Evolutionary conservation across 768 basidiomycete species (phyloP).

Genomic region (Termitomyces sp.): DNA sequence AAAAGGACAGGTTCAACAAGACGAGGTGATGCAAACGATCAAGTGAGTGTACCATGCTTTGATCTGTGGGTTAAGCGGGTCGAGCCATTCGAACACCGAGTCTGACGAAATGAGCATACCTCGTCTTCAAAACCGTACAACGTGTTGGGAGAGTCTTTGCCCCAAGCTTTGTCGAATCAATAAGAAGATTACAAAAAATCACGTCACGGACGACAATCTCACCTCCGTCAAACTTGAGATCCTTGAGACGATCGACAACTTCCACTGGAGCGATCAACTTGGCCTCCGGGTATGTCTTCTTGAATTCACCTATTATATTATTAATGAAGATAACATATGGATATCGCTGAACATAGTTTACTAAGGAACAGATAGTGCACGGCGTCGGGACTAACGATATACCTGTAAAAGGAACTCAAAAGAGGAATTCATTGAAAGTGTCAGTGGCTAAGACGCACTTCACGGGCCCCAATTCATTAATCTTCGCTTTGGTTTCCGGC

Average conservation of each 20-base stretch:
- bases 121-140: constrained; percentile 73
- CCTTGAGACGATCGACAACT: constrained; percentile 44
- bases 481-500: constrained; percentile 53
- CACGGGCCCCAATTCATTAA: constrained; percentile 63
- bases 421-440: constrained; percentile 1
- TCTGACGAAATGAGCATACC: constrained; percentile 13
- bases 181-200: neutral
- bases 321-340: neutral
- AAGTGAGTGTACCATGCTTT: constrained; percentile 36
- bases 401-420: constrained; percentile 27
- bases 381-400: constrained; percentile 50
- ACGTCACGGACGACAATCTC: constrained; percentile 11
- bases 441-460: constrained; percentile 36
- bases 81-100: neutral
- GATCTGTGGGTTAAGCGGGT: constrained; percentile 24
- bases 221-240: constrained; percentile 60
- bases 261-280: constrained; percentile 62
- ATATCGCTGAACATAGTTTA: constrained; percentile 16
- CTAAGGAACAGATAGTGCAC: constrained; percentile 57
- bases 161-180: constrained; percentile 36
- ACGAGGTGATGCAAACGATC: neutral
- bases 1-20: neutral
- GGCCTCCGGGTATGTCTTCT: constrained; percentile 59
- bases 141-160: constrained; percentile 49
- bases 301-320: constrained; percentile 43